Conservation (phyloP, 441 rosid species). For the Codiaeum variegatum region DNA sequence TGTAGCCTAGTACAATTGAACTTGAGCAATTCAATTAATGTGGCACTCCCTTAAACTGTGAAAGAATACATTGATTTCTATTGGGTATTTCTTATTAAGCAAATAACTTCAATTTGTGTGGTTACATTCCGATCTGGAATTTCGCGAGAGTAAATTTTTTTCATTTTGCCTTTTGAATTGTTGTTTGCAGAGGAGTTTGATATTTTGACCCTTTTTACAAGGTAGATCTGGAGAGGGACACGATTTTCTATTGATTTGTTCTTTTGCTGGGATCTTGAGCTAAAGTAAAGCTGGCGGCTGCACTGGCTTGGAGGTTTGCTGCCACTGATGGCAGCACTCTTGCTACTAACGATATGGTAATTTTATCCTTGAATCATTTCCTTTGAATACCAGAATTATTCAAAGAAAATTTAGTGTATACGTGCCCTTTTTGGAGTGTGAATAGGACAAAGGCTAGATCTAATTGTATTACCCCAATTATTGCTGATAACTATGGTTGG, state of each 20-base stretch:
- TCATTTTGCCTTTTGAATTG: constrained; percentile 13
- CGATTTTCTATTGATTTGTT: constrained; percentile 28
- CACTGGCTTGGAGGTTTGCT: constrained; percentile 85
- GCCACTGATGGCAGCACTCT: constrained; percentile 72
- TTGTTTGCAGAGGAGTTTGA: constrained; percentile 51
- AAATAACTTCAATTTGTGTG: background rate
- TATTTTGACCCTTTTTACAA: constrained; percentile 45
- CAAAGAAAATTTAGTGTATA: background rate
- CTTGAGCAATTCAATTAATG: background rate
- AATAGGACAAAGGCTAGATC: constrained; percentile 17
- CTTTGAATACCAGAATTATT: background rate
- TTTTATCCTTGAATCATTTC: background rate
- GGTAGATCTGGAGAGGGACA: constrained; percentile 61
- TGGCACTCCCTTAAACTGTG: background rate
- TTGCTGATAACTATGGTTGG: background rate
- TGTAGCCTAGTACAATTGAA: background rate
- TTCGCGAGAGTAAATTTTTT: background rate
- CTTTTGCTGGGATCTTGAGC: constrained; percentile 33
- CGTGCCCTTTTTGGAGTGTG: background rate
- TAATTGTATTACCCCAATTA: background rate
- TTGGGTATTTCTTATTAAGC: background rate
- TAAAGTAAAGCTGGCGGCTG: constrained; percentile 57
- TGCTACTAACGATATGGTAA: constrained; percentile 67
- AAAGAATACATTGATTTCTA: background rate
- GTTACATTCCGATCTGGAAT: constrained; percentile 20